Evolutionary conservation across 148 eudicot species (phyloP), one percentile per base, ranked within the genome.

Genomic region (Euryodendron excelsum): DNA sequence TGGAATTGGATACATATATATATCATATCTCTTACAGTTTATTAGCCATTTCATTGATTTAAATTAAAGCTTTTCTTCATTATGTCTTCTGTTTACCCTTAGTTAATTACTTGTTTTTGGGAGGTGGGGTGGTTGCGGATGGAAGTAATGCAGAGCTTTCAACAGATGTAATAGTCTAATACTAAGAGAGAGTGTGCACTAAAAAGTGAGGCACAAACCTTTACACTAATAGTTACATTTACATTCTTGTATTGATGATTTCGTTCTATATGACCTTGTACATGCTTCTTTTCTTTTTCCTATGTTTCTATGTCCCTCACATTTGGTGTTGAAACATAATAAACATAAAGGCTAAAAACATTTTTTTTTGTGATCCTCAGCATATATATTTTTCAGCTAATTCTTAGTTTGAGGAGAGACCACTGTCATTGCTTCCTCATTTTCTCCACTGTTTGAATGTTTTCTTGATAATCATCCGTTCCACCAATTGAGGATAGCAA

Each of bases 371-470:
- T 11, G 17, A 21, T 34, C 20, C 47, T 53, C 30, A 36, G 31
- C 76, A 73, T 34, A 73, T 34, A 36, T 31, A 37, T 56, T 53
- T 72, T 59, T n/a, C n/a, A 4, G 27, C 66, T 59, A 30, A 25
- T 59, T 59, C 52, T 5, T 39, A 39, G 44, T 55, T 34, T 73
- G 30, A 6, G 44, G 44, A 53, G 66, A 37, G 21, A 25, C 50
- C 52, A 37, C 25, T 21, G n/a, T 5, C 18, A 53, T 14, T 74
- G 77, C 34, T 56, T 56, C n/a, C 74, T 15, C 60, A n/a, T 28
- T 47, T 50, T 20, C 45, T 34, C 6, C 21, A 18, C 59, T 18
- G 25, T 31, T 28, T 34, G 31, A 45, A 10, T 37, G 52, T 37
- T 20, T 50, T 34, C 27, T 37, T 59, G 45, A 0, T 7, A 56